phyloP scores from a whole-genome alignment of 805 yeast genomes.

The Wickerhamomyces subpelliculosus region DNA sequence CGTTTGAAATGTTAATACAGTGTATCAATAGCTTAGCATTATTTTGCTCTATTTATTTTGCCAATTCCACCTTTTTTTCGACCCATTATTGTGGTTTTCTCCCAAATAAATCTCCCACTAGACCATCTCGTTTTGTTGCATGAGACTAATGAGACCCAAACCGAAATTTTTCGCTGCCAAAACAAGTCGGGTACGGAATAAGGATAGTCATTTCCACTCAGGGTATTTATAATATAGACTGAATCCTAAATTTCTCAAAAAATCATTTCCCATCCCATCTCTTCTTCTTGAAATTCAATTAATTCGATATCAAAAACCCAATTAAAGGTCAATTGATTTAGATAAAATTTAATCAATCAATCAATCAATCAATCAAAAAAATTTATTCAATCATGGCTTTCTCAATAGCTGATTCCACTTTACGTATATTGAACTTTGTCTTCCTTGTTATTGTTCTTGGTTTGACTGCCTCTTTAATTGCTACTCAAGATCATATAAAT shows the following conservation, averaged over 20 bases:
- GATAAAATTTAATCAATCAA: not conserved
- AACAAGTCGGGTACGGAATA: not conserved
- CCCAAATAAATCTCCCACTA: no score
- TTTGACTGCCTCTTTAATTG: conserved; percentile 81
- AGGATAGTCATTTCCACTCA: not conserved
- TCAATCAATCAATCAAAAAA: not conserved
- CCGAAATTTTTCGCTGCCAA: not conserved
- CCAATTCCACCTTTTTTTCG: no score
- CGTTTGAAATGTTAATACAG: no score
- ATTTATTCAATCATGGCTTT: conserved; percentile 34
- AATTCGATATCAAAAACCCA: no score
- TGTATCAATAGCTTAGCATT: no score
- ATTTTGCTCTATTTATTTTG: no score
- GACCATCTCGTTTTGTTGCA: no score
- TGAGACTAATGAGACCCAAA: no score
- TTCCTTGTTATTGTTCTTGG: conserved; percentile 79
- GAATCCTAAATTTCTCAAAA: not conserved
- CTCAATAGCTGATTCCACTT: conserved; percentile 66
- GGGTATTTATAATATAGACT: not conserved
- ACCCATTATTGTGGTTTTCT: no score
- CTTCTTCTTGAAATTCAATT: no score
- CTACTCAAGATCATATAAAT: conserved; percentile 44
- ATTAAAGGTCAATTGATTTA: not conserved
- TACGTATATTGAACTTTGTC: conserved; percentile 69
- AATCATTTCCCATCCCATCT: not conserved